Conservation (phyloP, 441 rosid species). For the Francoa sonchifolia region DNA sequence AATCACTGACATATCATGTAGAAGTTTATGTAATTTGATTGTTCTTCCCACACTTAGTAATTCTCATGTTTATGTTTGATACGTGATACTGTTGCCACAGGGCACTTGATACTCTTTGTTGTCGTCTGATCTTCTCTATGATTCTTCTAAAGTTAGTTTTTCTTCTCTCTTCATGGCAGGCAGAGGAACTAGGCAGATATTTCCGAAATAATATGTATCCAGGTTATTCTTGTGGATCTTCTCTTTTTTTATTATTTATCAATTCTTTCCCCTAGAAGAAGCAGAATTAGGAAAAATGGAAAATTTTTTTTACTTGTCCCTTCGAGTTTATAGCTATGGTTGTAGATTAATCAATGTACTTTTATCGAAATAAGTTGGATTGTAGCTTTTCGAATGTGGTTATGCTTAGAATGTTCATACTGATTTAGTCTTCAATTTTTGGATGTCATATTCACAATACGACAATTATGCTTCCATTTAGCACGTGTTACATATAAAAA, state of each 20-base stretch:
- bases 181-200: slow-evolving; percentile 97
- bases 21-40: not conserved
- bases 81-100: too few relatives aligned
- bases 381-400: too few relatives aligned
- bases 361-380: too few relatives aligned
- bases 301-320: not conserved
- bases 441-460: too few relatives aligned
- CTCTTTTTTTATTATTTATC: not conserved
- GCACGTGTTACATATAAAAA: too few relatives aligned
- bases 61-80: slow-evolving; percentile 1
- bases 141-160: slow-evolving; percentile 8
- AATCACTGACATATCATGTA: slow-evolving; percentile 10
- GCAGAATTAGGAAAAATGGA: not conserved
- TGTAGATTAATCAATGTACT: too few relatives aligned
- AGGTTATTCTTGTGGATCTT: slow-evolving; percentile 30
- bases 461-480: too few relatives aligned
- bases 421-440: too few relatives aligned
- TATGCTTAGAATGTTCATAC: too few relatives aligned
- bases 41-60: not conserved
- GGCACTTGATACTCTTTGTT: too few relatives aligned
- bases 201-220: slow-evolving; percentile 99
- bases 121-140: not conserved
- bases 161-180: slow-evolving; percentile 37
- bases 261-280: not conserved
- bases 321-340: not conserved